Base-by-base conservation (phyloP, 345 rosid species). In the Bruguiera sexangula region DNA sequence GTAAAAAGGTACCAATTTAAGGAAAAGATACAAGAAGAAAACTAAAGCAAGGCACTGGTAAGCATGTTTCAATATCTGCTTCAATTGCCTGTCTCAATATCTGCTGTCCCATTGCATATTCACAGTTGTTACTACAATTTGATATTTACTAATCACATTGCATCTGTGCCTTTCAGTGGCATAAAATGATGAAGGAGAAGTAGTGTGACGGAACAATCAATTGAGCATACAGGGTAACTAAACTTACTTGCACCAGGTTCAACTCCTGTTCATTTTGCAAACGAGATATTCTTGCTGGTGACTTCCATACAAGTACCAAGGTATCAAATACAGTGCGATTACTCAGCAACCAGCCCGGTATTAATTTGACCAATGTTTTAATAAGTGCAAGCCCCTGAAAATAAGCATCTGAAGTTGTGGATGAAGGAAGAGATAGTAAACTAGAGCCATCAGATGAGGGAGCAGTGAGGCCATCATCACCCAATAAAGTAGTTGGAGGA, bases 351-450 rank as follows among this genome's bases (percentile, higher is more conserved):
- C 99, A 95, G 59, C 85, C 80, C 73, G 97, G 98, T 71, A 92
- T 81, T 81, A 92, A 74, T 70, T 92, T 95, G 72, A 90, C 96
- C 88, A 95, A 77, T 27, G 91, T 86, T 82, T 95, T 95, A 73
- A 95, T 69, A 64, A 95, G 96, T 62, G 88, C 87, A 75, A 95
- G 96, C 67, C 99, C 99, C 78, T 87, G 92, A 82, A 95, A 95
- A 80, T 95, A 92, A 13, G 96, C 92, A 80, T 88, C 96, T 8
- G 88, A 86, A 69, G 84, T 75, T 68, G 80, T 75, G 71, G 71
- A 67, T 32, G 89, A 64, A 61, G 83, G 63, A 24, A 77, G 60
- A 65, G 86, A 73, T 61, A 89, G 81, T 78, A 76, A 48, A 72
- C 68, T 83, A 69, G 93, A 79, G 80, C 73, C 70, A 76, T 88